phyloP scores from a whole-genome alignment of 345 rosid species.

The Hibiscus mutabilis region DNA sequence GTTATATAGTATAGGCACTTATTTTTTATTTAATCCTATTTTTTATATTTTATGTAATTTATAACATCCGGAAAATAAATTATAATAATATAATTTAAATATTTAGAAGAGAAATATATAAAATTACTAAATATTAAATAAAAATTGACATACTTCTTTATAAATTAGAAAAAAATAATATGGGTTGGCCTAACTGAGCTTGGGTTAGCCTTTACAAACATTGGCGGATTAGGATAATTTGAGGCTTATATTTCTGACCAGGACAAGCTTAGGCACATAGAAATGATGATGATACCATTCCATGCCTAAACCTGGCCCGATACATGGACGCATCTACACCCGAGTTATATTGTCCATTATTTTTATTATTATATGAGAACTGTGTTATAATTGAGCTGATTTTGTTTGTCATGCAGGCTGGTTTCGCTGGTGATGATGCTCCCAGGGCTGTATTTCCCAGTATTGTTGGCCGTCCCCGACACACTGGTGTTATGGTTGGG shows the following conservation, averaged over 20 bases:
- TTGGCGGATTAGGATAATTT: not conserved
- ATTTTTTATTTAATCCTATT: no score
- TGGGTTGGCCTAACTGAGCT: not conserved
- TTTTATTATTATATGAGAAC: not conserved
- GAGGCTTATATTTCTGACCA: not conserved
- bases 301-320: not conserved
- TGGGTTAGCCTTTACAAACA: not conserved
- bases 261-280: not conserved
- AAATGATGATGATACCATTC: not conserved
- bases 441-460: slow-evolving; percentile 48
- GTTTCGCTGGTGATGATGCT: slow-evolving; percentile 47
- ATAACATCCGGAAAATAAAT: no score
- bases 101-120: not conserved
- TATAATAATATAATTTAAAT: not conserved
- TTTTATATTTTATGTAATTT: no score
- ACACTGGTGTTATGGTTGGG: slow-evolving; percentile 38
- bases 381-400: not conserved
- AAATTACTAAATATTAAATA: not conserved
- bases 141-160: no score
- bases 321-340: not conserved
- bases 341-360: not conserved
- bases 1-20: no score
- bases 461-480: slow-evolving; percentile 30
- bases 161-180: not conserved
- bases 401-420: slow-evolving; percentile 24